These are phyloP conservation scores for Berkeleyomyces rouxiae DNA, from an alignment of 2,329 filamentous ascomycete species.

Conservation along the genomic window DNA sequence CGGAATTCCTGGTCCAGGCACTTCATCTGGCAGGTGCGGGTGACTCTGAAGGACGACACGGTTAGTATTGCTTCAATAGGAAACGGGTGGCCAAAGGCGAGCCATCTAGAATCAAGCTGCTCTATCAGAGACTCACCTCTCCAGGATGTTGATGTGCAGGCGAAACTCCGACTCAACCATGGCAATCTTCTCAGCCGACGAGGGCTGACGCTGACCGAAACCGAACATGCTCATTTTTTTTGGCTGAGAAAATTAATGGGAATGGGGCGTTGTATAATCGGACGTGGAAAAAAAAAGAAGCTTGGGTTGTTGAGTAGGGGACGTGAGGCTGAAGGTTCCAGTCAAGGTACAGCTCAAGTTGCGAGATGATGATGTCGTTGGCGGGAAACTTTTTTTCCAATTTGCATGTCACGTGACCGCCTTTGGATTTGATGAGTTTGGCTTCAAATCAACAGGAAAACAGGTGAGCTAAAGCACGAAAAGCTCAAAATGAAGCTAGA, in stretches of 20 bases:
- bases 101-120: neutral
- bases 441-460: no score
- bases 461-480: no score
- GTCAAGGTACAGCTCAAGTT: neutral
- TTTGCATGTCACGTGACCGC: slow-evolving; percentile 7
- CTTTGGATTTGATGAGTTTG: neutral
- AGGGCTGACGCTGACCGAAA: slow-evolving; percentile 56
- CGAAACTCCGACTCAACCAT: slow-evolving; percentile 95
- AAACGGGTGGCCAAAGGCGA: neutral
- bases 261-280: slow-evolving; percentile 11
- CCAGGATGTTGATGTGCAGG: slow-evolving; percentile 96
- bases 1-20: slow-evolving; percentile 87
- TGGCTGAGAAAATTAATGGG: neutral
- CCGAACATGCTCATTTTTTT: slow-evolving; percentile 29
- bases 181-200: slow-evolving; percentile 92
- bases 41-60: slow-evolving; percentile 39
- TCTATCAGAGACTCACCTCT: slow-evolving; percentile 45
- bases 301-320: neutral
- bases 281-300: neutral
- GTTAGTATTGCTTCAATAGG: neutral
- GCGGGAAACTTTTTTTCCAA: slow-evolving; percentile 11
- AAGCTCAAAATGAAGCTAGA: neutral
- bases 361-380: slow-evolving; percentile 11
- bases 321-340: slow-evolving; percentile 9
- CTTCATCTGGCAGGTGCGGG: slow-evolving; percentile 81